Percentiles rank a stretch among this genome's conserved stretches.
Conservation (phyloP, 371 early-diverging fungal species). For the Haplosporangium sp. region DNA sequence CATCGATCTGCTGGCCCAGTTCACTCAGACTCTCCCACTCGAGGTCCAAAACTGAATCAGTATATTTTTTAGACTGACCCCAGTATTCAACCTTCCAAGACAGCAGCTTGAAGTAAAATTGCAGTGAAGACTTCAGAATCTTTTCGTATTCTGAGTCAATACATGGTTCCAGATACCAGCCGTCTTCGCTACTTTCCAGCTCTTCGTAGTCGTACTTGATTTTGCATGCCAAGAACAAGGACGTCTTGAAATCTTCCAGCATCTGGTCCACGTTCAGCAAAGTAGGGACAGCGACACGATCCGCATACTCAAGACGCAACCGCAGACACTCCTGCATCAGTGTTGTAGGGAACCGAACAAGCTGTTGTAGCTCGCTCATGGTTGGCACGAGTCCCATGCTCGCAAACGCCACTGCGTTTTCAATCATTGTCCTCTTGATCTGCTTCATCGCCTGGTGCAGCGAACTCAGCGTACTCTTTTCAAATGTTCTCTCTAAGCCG, state of each 20-base stretch:
- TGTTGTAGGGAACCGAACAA: conserved; percentile 82
- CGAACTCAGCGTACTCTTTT: conserved; percentile 75
- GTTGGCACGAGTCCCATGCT: conserved; percentile 79
- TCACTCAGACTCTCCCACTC: conserved; percentile 85
- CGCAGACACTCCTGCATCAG: conserved; percentile 84
- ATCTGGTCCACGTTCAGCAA: conserved; percentile 81
- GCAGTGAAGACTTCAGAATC: conserved; percentile 76
- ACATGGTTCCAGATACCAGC: conserved; percentile 75
- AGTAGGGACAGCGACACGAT: conserved; percentile 75
- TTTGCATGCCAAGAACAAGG: conserved; percentile 76
- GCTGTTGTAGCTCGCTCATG: conserved; percentile 71
- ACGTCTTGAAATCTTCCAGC: conserved; percentile 82
- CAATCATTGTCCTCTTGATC: conserved; percentile 75
- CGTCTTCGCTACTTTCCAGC: conserved; percentile 70
- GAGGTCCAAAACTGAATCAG: conserved; percentile 83
- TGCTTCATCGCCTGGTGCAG: conserved; percentile 64
- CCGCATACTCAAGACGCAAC: conserved; percentile 80
- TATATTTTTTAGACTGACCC: conserved; percentile 60
- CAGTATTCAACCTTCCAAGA: conserved; percentile 74
- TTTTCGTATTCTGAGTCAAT: conserved; percentile 76
- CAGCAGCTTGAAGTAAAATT: conserved; percentile 84
- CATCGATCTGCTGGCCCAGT: conserved; percentile 76
- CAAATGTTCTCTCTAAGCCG: conserved; percentile 82
- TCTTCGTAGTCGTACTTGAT: conserved; percentile 78
- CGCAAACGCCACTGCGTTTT: conserved; percentile 68